A percentile compares a stretch with the other conserved stretches of the same genome.
phyloP scores from a whole-genome alignment of 352 stramenopile species.

The Phytophthora nicotianae region DNA sequence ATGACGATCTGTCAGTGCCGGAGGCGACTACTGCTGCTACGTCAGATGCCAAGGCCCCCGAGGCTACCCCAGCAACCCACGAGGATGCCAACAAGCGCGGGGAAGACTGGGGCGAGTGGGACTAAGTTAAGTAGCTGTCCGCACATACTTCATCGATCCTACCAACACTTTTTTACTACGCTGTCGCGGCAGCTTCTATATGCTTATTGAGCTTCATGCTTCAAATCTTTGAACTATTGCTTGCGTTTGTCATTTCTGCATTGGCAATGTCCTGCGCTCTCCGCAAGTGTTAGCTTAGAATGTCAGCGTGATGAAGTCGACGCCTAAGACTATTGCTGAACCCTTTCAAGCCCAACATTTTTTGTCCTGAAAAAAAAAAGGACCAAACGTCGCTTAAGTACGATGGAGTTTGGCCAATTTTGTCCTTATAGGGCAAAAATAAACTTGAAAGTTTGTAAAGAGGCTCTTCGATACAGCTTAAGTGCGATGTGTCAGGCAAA shows the following conservation, averaged over 20 bases:
- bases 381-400: too few relatives aligned
- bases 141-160: slow-evolving; percentile 29
- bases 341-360: too few relatives aligned
- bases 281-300: neutral
- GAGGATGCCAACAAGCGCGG: slow-evolving; percentile 47
- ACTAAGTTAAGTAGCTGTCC: slow-evolving; percentile 41
- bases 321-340: neutral
- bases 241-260: too few relatives aligned
- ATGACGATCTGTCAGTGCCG: slow-evolving; percentile 44
- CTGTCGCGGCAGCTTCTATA: slow-evolving; percentile 7
- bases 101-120: slow-evolving; percentile 77
- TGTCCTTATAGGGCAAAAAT: too few relatives aligned
- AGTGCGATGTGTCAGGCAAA: too few relatives aligned
- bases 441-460: too few relatives aligned
- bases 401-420: too few relatives aligned
- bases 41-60: slow-evolving; percentile 16
- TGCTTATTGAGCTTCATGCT: slow-evolving; percentile 14
- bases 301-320: neutral
- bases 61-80: slow-evolving; percentile 23
- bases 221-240: neutral
- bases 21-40: slow-evolving; percentile 22
- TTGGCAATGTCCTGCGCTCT: too few relatives aligned
- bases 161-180: slow-evolving; percentile 13
- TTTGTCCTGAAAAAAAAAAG: too few relatives aligned
- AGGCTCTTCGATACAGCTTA: too few relatives aligned